A percentile compares a stretch with the other conserved stretches of the same genome.
These are phyloP conservation scores for Cryphonectria parasitica DNA, from an alignment of 2,329 filamentous ascomycete genomes.

Conservation along the genomic window DNA sequence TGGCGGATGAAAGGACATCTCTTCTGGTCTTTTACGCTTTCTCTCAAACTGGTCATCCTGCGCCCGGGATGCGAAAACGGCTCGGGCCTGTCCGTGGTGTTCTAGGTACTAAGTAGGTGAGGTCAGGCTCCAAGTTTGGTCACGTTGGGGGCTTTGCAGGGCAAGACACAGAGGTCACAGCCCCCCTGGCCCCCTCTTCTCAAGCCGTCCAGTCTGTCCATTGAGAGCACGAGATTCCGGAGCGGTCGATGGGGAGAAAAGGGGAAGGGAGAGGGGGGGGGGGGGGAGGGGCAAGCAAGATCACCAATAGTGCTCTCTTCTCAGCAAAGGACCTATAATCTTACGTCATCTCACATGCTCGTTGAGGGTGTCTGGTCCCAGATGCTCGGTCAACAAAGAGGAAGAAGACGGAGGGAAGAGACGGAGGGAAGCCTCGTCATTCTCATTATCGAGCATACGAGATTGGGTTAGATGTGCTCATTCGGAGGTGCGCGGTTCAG, in stretches of 20 bases:
- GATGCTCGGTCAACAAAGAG: neutral
- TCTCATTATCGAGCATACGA: neutral
- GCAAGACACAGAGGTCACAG: neutral
- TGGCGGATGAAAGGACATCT: neutral
- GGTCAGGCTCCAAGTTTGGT: neutral
- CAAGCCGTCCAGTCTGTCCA: neutral
- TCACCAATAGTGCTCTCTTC: neutral
- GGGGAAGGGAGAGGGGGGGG: no score
- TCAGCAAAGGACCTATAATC: conserved; percentile 1
- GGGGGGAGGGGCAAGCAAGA: neutral
- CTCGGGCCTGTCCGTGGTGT: conserved; percentile 15
- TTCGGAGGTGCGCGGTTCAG: neutral
- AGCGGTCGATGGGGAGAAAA: neutral
- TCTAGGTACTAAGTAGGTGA: neutral
- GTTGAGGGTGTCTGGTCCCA: neutral
- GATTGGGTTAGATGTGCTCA: neutral
- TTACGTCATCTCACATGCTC: conserved; percentile 10
- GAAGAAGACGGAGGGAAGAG: no score
- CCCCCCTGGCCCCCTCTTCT: no score
- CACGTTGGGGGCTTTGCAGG: no score
- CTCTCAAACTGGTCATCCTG: no score
- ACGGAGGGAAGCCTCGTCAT: neutral
- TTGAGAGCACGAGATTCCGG: neutral
- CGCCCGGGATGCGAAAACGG: neutral
- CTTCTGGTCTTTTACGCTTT: neutral